These are phyloP conservation scores for Stemphylium beticola DNA, from an alignment of 2,329 filamentous ascomycete genomes.

Conservation along the genomic window DNA sequence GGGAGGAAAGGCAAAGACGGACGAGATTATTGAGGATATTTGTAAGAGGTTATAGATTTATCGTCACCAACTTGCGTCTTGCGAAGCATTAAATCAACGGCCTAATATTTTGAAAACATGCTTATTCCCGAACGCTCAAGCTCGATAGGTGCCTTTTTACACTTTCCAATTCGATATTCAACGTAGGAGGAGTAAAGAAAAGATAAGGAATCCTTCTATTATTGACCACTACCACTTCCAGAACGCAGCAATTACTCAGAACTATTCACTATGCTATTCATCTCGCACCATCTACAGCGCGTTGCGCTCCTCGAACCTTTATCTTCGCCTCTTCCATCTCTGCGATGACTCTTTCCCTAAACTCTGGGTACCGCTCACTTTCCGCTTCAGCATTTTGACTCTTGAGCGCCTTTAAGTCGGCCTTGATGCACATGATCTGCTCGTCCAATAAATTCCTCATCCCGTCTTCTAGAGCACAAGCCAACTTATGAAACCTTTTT, in stretches of 20 bases:
- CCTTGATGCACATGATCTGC: neutral
- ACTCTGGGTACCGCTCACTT: neutral
- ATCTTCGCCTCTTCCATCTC: neutral
- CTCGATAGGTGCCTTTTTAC: too few species aligned
- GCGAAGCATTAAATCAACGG: too few species aligned
- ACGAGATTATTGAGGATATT: slow-evolving; percentile 87
- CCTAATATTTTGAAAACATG: too few species aligned
- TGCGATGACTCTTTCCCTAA: neutral
- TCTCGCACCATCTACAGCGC: too few species aligned
- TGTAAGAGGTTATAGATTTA: slow-evolving; percentile 79
- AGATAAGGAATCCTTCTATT: too few species aligned
- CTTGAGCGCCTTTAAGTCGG: neutral
- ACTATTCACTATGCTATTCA: too few species aligned
- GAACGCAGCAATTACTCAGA: too few species aligned
- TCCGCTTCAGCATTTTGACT: neutral
- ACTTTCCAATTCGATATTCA: too few species aligned
- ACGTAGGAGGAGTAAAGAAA: too few species aligned
- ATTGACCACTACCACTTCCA: too few species aligned
- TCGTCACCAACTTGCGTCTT: too few species aligned
- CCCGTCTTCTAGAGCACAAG: neutral
- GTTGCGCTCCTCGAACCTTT: neutral
- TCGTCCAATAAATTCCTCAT: neutral
- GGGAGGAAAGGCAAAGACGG: slow-evolving; percentile 83
- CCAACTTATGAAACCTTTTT: neutral
- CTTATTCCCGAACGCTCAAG: too few species aligned